phyloP scores from a whole-genome alignment of 768 basidiomycete species.

The Pleurotus platypus region DNA sequence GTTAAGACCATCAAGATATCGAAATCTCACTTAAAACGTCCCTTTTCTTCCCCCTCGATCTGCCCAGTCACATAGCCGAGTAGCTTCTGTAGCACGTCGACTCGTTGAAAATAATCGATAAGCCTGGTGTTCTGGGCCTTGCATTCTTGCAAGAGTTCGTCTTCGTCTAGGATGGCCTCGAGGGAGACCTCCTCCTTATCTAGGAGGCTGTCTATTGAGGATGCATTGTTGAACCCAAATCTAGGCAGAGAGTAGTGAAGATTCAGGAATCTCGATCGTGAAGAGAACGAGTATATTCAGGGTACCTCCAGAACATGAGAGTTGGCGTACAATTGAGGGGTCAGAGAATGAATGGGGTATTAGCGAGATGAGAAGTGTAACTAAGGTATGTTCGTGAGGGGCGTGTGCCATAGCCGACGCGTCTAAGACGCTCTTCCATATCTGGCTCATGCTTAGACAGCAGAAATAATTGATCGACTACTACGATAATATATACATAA shows the following conservation, averaged over 20 bases:
- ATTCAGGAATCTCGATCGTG: constrained; percentile 10
- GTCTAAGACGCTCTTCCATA: constrained; percentile 2
- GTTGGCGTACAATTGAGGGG: constrained; percentile 6
- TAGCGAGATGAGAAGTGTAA: constrained; percentile 1
- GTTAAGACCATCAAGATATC: constrained; percentile 9
- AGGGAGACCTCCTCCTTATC: constrained; percentile 88
- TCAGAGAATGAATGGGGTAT: neutral
- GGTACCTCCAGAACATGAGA: constrained; percentile 54
- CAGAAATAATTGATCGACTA: neutral
- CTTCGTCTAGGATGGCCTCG: constrained; percentile 90
- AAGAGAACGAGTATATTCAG: constrained; percentile 16
- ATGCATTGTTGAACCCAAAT: constrained; percentile 89
- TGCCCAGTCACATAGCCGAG: constrained; percentile 85
- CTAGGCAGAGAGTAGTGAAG: constrained; percentile 40
- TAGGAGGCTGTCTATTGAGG: constrained; percentile 84
- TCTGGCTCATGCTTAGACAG: neutral
- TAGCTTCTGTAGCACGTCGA: constrained; percentile 76
- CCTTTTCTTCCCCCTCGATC: constrained; percentile 77
- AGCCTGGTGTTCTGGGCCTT: constrained; percentile 90
- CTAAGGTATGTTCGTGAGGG: constrained; percentile 5
- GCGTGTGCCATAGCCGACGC: constrained; percentile 6
- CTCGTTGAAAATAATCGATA: constrained; percentile 81
- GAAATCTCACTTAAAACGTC: constrained; percentile 72
- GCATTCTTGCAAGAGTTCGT: constrained; percentile 92
- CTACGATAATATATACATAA: neutral